Base-by-base conservation (phyloP, 495 filamentous ascomycete species). In the Penicillium samsonianum region DNA sequence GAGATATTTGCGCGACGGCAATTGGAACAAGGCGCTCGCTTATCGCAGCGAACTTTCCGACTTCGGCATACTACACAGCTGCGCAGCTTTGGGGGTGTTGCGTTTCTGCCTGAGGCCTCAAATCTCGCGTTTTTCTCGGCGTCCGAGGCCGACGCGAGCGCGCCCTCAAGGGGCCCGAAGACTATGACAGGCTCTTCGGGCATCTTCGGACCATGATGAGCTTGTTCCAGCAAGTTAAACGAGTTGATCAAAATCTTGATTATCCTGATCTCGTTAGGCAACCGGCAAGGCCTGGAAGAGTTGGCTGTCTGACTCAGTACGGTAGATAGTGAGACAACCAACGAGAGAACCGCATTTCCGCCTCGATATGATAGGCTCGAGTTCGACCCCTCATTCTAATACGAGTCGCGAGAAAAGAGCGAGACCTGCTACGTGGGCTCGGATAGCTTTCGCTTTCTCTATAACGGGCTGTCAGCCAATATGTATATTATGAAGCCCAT, bases 31-130 rank as follows among this genome's bases (percentile, higher is more conserved):
- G 87, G 86, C 19, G 78, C 79, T 20, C 80, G 79, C 62, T 87
- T 90, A 67, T 89, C 83, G 61, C 87, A 90, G 26, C 85, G 84
- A 38, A 88, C 86, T 75, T 89, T 87, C 19, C 84, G 80, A 14
- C 67, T 72, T 10, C 84, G 73, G 60, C 84, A 87, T 41, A 77
- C 71, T 20, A 80, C 71, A 41, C 84, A 86, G 57, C 82, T 84
- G 33, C 82, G 80, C 43, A 60, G 63, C 58, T 82, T 82, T 20
- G 67, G 58, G 7, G 63, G 16, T 41, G 61, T 56, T 40, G 41
- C 42, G 17, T 60, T 12, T 28, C 42, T 33, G 50, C 40, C n/a
- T 48, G 57, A 52, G 19, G 50, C n/a, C 22, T 53, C 45, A 11
- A 19, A 31, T 20, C 62, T 69, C 63, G 72, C 72, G 65, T 49